Evolutionary conservation across 306 rosid species (phyloP).

Genomic region (Inga oerstediana): DNA sequence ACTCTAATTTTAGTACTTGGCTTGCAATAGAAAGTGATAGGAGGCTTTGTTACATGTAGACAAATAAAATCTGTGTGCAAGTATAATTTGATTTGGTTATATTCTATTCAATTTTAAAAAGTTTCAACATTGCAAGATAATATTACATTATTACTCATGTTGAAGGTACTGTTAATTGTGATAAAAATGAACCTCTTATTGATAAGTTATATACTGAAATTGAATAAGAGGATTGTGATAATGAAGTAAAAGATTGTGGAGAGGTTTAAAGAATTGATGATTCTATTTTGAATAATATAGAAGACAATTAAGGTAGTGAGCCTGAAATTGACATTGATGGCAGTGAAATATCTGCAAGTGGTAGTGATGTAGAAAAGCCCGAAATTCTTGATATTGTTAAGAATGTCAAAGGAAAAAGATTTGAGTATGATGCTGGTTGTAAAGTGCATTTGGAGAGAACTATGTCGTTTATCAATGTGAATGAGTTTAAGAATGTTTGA

Average conservation of each 20-base stretch:
- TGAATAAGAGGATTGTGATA: not conserved
- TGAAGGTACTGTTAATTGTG: not conserved
- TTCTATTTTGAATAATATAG: not conserved
- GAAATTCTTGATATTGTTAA: not conserved
- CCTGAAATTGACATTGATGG: not conserved
- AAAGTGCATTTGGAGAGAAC: not conserved
- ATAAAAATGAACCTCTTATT: not conserved
- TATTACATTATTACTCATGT: no score
- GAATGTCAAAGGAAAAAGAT: not conserved
- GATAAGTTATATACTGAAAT: not conserved
- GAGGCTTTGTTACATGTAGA: no score
- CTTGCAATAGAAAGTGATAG: no score
- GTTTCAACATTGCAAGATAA: not conserved
- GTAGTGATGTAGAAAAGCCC: not conserved
- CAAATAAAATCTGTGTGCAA: no score
- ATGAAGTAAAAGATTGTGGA: no score
- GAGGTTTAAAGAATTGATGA: not conserved
- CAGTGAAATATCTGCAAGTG: not conserved
- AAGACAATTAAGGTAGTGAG: not conserved
- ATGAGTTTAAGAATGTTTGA: not conserved
- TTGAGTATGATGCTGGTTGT: not conserved
- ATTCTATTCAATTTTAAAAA: no score
- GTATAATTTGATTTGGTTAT: no score
- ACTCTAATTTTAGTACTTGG: no score
- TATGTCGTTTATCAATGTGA: not conserved